Conservation (phyloP, 805 yeast genomes). For the Candida xiaguanensis region DNA sequence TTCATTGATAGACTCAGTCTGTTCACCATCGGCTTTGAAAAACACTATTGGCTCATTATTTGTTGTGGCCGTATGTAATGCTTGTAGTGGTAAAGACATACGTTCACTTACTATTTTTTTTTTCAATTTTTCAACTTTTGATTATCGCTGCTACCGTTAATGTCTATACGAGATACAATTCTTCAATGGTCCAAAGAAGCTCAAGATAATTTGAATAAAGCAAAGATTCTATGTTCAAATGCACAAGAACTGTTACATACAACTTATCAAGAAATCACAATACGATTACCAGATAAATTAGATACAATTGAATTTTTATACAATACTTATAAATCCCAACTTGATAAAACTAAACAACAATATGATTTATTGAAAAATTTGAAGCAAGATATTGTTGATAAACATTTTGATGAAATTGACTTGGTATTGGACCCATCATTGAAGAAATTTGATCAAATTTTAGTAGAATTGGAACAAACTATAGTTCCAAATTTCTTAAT, state of each 20-base stretch:
- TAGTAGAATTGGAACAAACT: conserved; percentile 21
- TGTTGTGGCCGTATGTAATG: conserved; percentile 25
- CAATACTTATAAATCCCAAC: conserved; percentile 15
- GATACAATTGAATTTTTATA: conserved; percentile 13
- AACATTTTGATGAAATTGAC: conserved; percentile 10
- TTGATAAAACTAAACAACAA: conserved; percentile 12
- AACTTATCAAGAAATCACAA: conserved; percentile 20
- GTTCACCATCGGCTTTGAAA: conserved; percentile 11
- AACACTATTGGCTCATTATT: conserved; percentile 21
- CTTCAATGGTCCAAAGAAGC: conserved; percentile 30
- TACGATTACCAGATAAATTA: conserved; percentile 21
- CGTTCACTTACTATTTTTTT: not conserved
- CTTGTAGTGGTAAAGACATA: conserved; percentile 17
- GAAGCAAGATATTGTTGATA: conserved; percentile 13
- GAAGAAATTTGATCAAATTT: conserved; percentile 20
- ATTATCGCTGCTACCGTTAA: not conserved
- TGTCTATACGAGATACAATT: conserved; percentile 11
- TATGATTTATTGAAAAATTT: conserved; percentile 15
- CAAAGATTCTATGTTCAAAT: conserved; percentile 27
- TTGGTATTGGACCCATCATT: conserved; percentile 20
- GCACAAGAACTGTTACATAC: conserved; percentile 30
- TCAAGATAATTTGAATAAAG: conserved; percentile 22
- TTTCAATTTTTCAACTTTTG: conserved; percentile 1
- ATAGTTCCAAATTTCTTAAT: conserved; percentile 25
- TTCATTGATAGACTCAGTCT: conserved; percentile 25